Evolutionary conservation across 2,329 filamentous ascomycete species (phyloP).

Genomic region (Colletotrichum siamense): DNA sequence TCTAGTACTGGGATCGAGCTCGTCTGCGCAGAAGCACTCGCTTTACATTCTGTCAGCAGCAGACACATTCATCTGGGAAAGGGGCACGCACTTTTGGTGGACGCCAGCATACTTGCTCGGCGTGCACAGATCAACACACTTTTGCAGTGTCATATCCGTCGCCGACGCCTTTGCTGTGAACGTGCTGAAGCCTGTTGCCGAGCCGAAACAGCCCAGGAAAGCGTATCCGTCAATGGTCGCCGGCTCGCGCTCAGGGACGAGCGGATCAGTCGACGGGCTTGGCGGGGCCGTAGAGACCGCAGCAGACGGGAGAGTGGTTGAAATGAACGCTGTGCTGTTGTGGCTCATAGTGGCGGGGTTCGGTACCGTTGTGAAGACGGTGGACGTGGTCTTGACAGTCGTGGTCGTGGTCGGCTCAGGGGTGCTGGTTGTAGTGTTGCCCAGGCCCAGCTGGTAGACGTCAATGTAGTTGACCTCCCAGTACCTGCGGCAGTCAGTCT

Average conservation of each 20-base stretch:
- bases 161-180: constrained; percentile 36
- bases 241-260: constrained; percentile 33
- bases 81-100: constrained; percentile 30
- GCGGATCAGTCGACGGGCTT: constrained; percentile 13
- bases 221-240: constrained; percentile 35
- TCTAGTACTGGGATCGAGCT: constrained; percentile 43
- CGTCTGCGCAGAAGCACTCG: constrained; percentile 51
- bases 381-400: constrained; percentile 29
- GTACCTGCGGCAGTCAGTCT: constrained; percentile 32
- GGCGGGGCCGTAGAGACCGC: constrained; percentile 1
- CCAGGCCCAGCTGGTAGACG: constrained; percentile 39
- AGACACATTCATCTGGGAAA: too few species aligned
- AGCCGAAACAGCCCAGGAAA: constrained; percentile 49
- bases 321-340: constrained; percentile 1
- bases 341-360: constrained; percentile 20
- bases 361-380: constrained; percentile 30
- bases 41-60: background rate
- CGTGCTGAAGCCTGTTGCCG: constrained; percentile 36
- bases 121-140: constrained; percentile 43
- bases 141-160: constrained; percentile 42
- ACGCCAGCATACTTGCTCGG: constrained; percentile 44
- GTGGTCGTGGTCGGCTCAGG: constrained; percentile 31
- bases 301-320: background rate
- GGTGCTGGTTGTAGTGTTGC: background rate
- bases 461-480: constrained; percentile 64